Base-by-base conservation (phyloP, 2,329 filamentous ascomycete species). In the Apiospora malaysiana region DNA sequence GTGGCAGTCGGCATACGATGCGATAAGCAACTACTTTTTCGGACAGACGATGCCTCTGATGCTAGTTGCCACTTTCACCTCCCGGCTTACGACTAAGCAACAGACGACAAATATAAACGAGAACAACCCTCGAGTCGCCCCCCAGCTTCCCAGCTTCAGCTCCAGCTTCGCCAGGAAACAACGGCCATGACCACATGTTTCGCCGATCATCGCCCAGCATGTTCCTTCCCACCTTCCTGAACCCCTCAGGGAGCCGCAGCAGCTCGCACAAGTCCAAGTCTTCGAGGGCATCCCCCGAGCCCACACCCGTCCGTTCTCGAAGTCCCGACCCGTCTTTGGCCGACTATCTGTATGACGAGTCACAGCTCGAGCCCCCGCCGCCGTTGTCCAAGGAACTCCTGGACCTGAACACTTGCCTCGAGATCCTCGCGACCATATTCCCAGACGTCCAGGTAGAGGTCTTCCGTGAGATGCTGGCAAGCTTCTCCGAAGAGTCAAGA, bases 391-490 rank as follows among this genome's bases (percentile, higher is more conserved):
- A 88, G 49, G 88, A 94, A 76, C 85, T 94, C 32, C 85, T 88
- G 74, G 89, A 92, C 71, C 86, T 95, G 67, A 95, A 95, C 82
- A 84, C 85, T 68, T 87, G 90, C 75, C 88, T 96, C 73, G 88
- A 89, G 72, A 89, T 87, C 16, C 87, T 96, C 59, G 89, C 90
- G 27, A 89, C 89, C 66, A 86, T 95, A 10, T 96, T 96, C 74
- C 93, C 93, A 40, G 90, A 95, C 80, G 85, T 95, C n/a, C 92
- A 94, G 80, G 86, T 93, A 72, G 92, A 95, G 75, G 93, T 95
- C 23, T 94, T 96, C 78, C 89, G 93, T 63, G 93, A 95, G 83
- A 93, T 96, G 88, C 88, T 96, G 67, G 83, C 86, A 49, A 92
- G 86, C 77, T 92, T 95, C 78, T 91, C 92, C 76, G 90, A 91